Evolutionary conservation across 495 filamentous ascomycete species (phyloP), one percentile per base, ranked within the genome.

Genomic region (Podospora pseudopauciseta): DNA sequence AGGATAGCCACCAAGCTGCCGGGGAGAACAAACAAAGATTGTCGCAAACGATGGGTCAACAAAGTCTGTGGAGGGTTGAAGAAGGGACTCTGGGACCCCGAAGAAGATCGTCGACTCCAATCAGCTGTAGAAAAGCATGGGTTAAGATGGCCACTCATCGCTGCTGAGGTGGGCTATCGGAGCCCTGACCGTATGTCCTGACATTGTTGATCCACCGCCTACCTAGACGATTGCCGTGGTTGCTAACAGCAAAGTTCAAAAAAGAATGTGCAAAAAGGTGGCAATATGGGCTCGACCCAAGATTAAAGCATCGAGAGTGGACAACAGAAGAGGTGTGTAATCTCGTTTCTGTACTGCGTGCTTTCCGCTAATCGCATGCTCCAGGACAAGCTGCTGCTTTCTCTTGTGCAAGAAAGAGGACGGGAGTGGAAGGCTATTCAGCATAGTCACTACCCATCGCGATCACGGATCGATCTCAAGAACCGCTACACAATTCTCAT

Each of bases 31-130:
- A 63, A 63, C 61, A 63, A 63, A 34, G 61, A 63, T 5, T 63
- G 61, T 32, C 61, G 61, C 13, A 63, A 63, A 32, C 61, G 61
- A 18, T 63, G 61, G 61, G 61, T 63, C 16, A 63, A 63, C 61
- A 63, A 63, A 27, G 61, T 63, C 61, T 63, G 61, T 11, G 61
- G 61, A 28, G 32, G 32, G 5, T 32, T 63, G 13, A 63, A 63
- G 23, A 63, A 63, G 61, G 61, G 61, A 16, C 34, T 63, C 9
- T 63, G 61, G 61, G 61, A 63, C n/a, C 61, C 27, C 3, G 61
- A 63, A 23, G 61, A 63, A 18, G 61, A 63, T 26, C 61, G 20
- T 3, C 61, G 61, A 18, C 20, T 63, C 15, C 61, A 63, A 26
- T 28, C 61, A 39, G 61, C 61, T 18, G 61, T 63, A 9, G 61